Conservation (phyloP, 192 early-diverging fungal species). For the Dissophora ornata region DNA sequence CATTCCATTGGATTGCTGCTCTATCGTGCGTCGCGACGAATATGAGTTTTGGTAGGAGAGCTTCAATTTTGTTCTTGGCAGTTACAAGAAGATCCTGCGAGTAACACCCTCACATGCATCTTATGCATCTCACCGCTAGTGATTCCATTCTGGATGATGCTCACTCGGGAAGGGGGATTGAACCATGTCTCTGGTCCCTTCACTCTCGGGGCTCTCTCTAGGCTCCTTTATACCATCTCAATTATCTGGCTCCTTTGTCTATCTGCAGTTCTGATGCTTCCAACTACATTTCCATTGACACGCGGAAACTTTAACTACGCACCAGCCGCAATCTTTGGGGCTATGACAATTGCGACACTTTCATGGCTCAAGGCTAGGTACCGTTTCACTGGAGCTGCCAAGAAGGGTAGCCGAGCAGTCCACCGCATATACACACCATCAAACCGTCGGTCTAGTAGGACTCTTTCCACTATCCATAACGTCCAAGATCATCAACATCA, state of each 20-base stretch:
- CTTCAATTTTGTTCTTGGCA: too few relatives aligned
- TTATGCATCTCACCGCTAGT: conserved; percentile 7
- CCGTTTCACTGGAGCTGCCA: conserved; percentile 30
- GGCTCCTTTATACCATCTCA: conserved; percentile 17
- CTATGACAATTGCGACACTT: conserved; percentile 11
- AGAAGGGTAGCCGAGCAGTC: conserved; percentile 20
- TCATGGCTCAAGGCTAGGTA: conserved; percentile 35
- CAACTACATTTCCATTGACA: conserved; percentile 22
- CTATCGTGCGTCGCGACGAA: conserved; percentile 41
- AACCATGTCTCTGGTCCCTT: conserved; percentile 27
- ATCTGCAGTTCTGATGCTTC: conserved; percentile 34
- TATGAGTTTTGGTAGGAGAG: conserved; percentile 23
- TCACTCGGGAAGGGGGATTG: conserved; percentile 17
- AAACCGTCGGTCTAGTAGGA: background rate
- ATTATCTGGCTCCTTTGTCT: conserved; percentile 35
- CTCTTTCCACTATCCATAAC: background rate
- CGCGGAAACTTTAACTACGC: conserved; percentile 39
- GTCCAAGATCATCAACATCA: background rate
- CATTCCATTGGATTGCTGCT: conserved; percentile 50
- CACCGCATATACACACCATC: background rate
- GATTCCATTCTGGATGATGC: conserved; percentile 28
- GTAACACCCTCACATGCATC: background rate
- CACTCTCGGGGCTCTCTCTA: conserved; percentile 9
- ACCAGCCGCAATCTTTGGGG: background rate
- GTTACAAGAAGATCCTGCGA: too few relatives aligned